These are phyloP conservation scores for Alternaria arbusti DNA, from an alignment of 2,329 filamentous ascomycete genomes.

Conservation along the genomic window DNA sequence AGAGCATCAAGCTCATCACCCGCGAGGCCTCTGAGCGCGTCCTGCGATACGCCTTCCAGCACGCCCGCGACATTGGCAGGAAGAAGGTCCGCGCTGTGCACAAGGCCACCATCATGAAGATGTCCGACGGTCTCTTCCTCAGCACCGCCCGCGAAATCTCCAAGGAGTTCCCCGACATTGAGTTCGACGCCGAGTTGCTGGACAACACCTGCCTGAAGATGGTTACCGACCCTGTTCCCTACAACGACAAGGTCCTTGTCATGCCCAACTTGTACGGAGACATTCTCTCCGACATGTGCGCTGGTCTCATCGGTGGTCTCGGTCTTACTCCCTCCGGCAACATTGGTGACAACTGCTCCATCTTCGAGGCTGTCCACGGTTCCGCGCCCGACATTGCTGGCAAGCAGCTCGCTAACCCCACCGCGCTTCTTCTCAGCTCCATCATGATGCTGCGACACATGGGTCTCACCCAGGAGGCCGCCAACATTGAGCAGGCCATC, in stretches of 20 bases:
- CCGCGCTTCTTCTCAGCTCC: slow-evolving; percentile 89
- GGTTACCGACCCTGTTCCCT: slow-evolving; percentile 92
- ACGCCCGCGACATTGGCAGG: slow-evolving; percentile 90
- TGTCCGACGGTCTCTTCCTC: slow-evolving; percentile 98
- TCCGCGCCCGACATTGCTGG: slow-evolving; percentile 96
- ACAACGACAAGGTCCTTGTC: slow-evolving; percentile 99
- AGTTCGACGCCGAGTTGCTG: slow-evolving; percentile 97
- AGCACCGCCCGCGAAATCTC: slow-evolving; percentile 82
- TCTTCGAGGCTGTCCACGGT: slow-evolving; percentile 99
- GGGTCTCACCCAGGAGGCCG: slow-evolving; percentile 83
- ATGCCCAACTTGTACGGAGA: slow-evolving; percentile 98
- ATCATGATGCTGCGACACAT: slow-evolving; percentile 99
- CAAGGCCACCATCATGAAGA: slow-evolving; percentile 99
- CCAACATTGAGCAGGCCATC: slow-evolving; percentile 90
- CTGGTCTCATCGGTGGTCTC: slow-evolving; percentile 95
- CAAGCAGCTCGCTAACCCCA: slow-evolving; percentile 96
- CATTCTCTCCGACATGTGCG: slow-evolving; percentile 99
- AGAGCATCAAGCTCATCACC: slow-evolving; percentile 99
- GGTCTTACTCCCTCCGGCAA: slow-evolving; percentile 97
- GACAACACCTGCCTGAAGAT: slow-evolving; percentile 99
- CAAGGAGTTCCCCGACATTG: slow-evolving; percentile 94
- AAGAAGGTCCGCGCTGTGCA: slow-evolving; percentile 97
- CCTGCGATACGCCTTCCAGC: slow-evolving; percentile 96
- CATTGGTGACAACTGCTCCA: slow-evolving; percentile 98
- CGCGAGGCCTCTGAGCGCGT: slow-evolving; percentile 93